A percentile compares a stretch with the other conserved stretches of the same genome.
Conservation (phyloP, 768 basidiomycete genomes). For the Chiua virens region DNA sequence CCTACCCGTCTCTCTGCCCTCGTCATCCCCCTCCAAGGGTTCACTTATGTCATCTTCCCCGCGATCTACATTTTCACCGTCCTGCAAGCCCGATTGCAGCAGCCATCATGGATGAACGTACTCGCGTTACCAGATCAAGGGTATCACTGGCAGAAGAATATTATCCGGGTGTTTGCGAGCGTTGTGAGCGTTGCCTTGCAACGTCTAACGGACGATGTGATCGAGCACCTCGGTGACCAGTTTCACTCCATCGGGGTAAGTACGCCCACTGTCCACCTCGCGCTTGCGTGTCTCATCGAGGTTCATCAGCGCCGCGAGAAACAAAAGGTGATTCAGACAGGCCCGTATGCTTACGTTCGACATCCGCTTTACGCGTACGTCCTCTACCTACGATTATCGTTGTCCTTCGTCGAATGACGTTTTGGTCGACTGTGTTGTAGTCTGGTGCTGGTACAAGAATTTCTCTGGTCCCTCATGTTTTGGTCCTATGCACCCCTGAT, state of each 20-base stretch:
- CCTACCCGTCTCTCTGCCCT: slow-evolving; percentile 19
- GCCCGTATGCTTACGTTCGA: slow-evolving; percentile 14
- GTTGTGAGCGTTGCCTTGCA: not conserved
- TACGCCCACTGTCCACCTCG: not conserved
- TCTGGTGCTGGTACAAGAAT: slow-evolving; percentile 18
- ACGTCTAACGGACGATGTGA: not conserved
- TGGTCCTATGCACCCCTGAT: slow-evolving; percentile 33
- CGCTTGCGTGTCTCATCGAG: too few species aligned
- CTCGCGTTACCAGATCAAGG: too few species aligned
- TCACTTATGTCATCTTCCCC: slow-evolving; percentile 19
- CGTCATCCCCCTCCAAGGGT: slow-evolving; percentile 25
- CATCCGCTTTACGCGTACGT: slow-evolving; percentile 14
- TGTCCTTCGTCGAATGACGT: not conserved
- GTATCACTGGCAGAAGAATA: too few species aligned
- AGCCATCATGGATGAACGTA: slow-evolving; percentile 29
- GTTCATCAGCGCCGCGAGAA: slow-evolving; percentile 10
- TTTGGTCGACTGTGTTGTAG: not conserved
- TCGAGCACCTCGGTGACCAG: slow-evolving; percentile 6
- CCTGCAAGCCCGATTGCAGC: slow-evolving; percentile 23
- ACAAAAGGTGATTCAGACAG: slow-evolving; percentile 9
- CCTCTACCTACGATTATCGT: not conserved
- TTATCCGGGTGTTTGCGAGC: too few species aligned
- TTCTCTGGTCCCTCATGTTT: slow-evolving; percentile 24
- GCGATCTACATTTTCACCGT: slow-evolving; percentile 25
- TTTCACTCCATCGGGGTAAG: slow-evolving; percentile 11